phyloP scores from a whole-genome alignment of 2,329 filamentous ascomycete genomes.

The Didymosphaeria variabile region DNA sequence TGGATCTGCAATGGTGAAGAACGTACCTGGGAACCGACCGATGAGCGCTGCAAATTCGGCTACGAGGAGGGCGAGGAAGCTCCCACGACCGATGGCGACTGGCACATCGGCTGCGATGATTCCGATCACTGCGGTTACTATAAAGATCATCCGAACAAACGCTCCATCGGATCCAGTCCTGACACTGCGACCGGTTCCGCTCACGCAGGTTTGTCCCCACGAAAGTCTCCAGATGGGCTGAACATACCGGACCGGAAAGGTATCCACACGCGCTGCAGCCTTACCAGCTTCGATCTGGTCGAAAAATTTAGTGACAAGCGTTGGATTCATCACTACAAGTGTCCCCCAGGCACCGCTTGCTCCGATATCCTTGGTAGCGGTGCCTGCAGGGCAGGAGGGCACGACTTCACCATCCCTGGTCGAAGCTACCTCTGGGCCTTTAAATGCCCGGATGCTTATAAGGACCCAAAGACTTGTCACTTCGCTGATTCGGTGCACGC shows the following conservation, averaged over 20 bases:
- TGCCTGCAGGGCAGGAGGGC: neutral
- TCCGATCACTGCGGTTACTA: constrained; percentile 11
- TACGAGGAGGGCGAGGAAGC: neutral
- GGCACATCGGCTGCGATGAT: constrained; percentile 17
- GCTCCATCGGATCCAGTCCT: neutral
- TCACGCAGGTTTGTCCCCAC: neutral
- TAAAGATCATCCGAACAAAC: neutral
- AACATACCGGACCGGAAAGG: neutral
- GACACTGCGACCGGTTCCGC: neutral
- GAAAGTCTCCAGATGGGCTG: neutral
- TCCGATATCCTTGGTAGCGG: constrained; percentile 3
- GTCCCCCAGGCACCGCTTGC: neutral
- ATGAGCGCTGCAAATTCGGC: neutral
- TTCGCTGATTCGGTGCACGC: neutral
- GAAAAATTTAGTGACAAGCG: neutral
- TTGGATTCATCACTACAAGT: constrained; percentile 10
- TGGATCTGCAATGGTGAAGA: neutral
- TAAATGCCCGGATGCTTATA: neutral
- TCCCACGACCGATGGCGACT: constrained; percentile 8
- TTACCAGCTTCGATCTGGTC: constrained; percentile 1
- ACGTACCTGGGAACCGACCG: neutral
- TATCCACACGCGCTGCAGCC: constrained; percentile 13
- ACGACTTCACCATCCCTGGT: neutral
- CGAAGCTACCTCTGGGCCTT: neutral
- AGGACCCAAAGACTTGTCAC: constrained; percentile 1